phyloP scores from a whole-genome alignment of 805 yeast genomes.

The Starmerella powellii region DNA sequence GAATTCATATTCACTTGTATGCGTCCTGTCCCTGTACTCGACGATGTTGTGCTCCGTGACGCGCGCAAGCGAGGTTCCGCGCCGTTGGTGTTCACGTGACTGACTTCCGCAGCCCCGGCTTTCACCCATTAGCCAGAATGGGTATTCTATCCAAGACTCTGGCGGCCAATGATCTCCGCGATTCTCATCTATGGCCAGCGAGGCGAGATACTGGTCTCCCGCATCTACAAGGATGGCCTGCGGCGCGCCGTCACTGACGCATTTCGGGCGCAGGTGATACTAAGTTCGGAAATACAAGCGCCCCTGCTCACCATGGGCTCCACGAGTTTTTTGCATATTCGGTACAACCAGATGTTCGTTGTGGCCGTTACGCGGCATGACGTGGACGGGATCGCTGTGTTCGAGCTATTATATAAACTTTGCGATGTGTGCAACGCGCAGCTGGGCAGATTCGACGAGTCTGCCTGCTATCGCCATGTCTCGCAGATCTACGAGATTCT shows the following conservation, averaged over 20 bases:
- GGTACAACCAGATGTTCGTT: constrained; percentile 51
- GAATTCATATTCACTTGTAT: too few species aligned
- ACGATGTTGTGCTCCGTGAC: too few species aligned
- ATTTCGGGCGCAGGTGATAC: constrained; percentile 82
- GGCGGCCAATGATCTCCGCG: constrained; percentile 57
- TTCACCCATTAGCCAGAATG: too few species aligned
- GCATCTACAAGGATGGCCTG: constrained; percentile 60
- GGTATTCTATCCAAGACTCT: too few species aligned
- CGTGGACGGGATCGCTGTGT: constrained; percentile 66
- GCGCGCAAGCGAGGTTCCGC: too few species aligned
- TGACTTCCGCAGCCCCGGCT: too few species aligned
- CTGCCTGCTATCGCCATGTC: constrained; percentile 51
- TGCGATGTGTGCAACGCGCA: constrained; percentile 41
- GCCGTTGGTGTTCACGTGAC: too few species aligned
- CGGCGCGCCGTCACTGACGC: constrained; percentile 73
- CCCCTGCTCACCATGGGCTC: constrained; percentile 81
- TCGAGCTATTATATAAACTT: constrained; percentile 65
- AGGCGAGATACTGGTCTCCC: constrained; percentile 75
- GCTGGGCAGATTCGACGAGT: constrained; percentile 36
- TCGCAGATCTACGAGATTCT: constrained; percentile 59
- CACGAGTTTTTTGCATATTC: constrained; percentile 75
- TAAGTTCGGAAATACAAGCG: constrained; percentile 44
- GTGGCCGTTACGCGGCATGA: constrained; percentile 86
- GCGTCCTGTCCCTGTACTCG: too few species aligned
- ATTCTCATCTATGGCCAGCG: constrained; percentile 63